A percentile compares a stretch with the other conserved stretches of the same genome.
Conservation (phyloP, 352 stramenopile genomes). For the Phytophthora sansomeana region DNA sequence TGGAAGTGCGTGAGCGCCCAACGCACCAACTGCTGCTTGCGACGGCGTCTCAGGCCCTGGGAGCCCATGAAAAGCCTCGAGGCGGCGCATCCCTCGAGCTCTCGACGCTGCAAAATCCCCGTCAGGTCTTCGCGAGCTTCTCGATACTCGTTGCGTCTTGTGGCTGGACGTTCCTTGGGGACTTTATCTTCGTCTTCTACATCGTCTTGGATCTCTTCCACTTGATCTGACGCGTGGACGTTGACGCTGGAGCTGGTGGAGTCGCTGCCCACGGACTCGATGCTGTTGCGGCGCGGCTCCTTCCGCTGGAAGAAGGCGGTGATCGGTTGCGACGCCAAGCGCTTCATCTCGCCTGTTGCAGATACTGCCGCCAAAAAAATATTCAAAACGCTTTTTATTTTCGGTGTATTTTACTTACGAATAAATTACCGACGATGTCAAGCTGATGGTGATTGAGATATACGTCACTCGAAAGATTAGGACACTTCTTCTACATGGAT, state of each 20-base stretch:
- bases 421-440: not conserved
- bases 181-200: too few species aligned
- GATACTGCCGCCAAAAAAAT: conserved; percentile 20
- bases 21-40: conserved; percentile 61
- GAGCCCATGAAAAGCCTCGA: conserved; percentile 10
- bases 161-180: not conserved
- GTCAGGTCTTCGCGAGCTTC: conserved; percentile 40
- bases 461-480: not conserved
- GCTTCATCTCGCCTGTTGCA: conserved; percentile 31
- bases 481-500: not conserved
- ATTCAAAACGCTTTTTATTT: too few species aligned
- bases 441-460: too few species aligned
- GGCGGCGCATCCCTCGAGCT: conserved; percentile 41
- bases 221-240: not conserved
- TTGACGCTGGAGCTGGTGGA: not conserved
- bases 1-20: conserved; percentile 65
- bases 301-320: conserved; percentile 80
- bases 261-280: conserved; percentile 25
- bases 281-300: conserved; percentile 26
- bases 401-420: too few species aligned
- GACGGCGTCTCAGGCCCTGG: conserved; percentile 29
- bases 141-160: conserved; percentile 8
- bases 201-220: conserved; percentile 7
- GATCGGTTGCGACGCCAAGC: conserved; percentile 44
- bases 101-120: conserved; percentile 48